Base-by-base conservation (phyloP, 257 asterid species). In the Rauvolfia tetraphylla region DNA sequence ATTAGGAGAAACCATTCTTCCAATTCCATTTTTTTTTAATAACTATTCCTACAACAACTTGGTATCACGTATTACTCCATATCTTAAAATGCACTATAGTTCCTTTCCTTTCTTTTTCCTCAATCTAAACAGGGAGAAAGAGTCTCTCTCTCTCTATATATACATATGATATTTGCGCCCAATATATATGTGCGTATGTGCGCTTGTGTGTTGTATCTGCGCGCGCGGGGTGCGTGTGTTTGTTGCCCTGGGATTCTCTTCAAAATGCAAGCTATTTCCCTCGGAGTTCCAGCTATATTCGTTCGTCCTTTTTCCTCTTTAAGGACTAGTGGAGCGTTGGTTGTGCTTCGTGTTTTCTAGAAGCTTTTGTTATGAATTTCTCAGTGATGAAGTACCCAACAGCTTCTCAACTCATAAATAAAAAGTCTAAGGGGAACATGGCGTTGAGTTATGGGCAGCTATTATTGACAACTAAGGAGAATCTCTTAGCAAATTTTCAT, bases 251-350 rank as follows among this genome's bases (percentile, higher is more conserved):
- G 2, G 51, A 67, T 29, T n/a, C 68, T 27, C 39, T 61, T 9
- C 41, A 31, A 38, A 22, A 67, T 67, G 72, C 44, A 65, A 67
- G 51, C 72, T 67, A 38, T 67, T 38, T 22, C 7, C n/a, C 29
- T 67, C 22, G 72, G 51, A 67, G 51, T 67, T 38, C 72, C 72
- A 67, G 72, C 49, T 67, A 67, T 67, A 31, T 67, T 38, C 22
- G 72, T 38, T 38, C 31, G 5, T 38, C 70, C 44, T 41, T 41
- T 63, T 63, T 58, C 10, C 7, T 18, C 0, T 66, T 66, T 67
- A 38, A 38, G 51, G 72, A 38, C 20, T 9, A 66, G 46, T n/a
- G 12, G 25, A 22, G 18, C 25, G 46, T 63, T 5, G 46, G 13
- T 62, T 33, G 68, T 15, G 68, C 1, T 31, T 18, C 29, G 31